Conservation (phyloP, 2,329 filamentous ascomycete genomes). For the Verticillium dahliae region DNA sequence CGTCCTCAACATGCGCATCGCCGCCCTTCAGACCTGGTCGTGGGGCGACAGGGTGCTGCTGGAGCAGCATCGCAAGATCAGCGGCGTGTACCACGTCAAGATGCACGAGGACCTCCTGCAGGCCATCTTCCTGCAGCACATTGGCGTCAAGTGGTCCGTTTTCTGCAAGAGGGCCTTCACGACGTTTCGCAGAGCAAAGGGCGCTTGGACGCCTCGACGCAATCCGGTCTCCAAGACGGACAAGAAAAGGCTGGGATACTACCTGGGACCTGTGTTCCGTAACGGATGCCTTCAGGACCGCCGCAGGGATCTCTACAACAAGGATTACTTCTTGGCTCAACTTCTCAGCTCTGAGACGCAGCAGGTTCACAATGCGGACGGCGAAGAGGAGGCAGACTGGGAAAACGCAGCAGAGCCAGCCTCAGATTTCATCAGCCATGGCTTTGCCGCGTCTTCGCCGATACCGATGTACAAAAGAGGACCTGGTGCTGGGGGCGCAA, state of each 20-base stretch:
- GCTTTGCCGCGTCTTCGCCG: background rate
- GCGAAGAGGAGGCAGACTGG: constrained; percentile 31
- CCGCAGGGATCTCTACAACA: constrained; percentile 24
- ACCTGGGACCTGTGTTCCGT: constrained; percentile 19
- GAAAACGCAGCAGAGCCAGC: background rate
- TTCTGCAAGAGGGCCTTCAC: constrained; percentile 31
- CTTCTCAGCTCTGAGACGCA: constrained; percentile 26
- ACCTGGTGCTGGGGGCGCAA: background rate
- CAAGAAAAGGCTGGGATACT: constrained; percentile 23
- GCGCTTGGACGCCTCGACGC: constrained; percentile 25
- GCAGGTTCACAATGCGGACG: constrained; percentile 17
- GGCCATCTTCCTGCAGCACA: constrained; percentile 42
- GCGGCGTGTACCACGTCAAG: constrained; percentile 39
- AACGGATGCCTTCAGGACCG: constrained; percentile 21
- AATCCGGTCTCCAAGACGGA: constrained; percentile 22
- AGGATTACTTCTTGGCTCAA: constrained; percentile 38
- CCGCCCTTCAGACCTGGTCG: constrained; percentile 35
- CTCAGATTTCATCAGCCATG: background rate
- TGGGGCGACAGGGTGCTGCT: constrained; percentile 37
- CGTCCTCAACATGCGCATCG: constrained; percentile 44
- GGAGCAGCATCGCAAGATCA: constrained; percentile 40
- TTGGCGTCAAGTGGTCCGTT: constrained; percentile 40
- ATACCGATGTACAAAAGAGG: too few species aligned
- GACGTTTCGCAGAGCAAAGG: constrained; percentile 26
- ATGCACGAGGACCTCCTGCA: constrained; percentile 48